Evolutionary conservation across 1,139 yeast genomes (phyloP), one percentile per base, ranked within the genome.

Genomic region (Pichia sp.): DNA sequence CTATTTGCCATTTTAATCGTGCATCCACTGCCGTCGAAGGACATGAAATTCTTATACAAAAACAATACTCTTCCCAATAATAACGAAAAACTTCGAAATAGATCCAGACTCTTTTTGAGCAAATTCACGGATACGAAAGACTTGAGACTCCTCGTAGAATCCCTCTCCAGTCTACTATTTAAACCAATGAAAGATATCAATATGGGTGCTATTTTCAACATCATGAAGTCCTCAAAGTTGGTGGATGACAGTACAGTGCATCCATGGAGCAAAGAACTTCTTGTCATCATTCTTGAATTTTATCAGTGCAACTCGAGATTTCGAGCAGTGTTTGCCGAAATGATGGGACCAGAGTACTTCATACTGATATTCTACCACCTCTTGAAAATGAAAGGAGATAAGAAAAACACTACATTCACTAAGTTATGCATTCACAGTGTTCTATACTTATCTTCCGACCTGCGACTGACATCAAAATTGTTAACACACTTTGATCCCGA

Each of bases 231-330:
- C 10, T 41, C 56, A 2, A 51, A 48, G 27, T 39, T 51, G 6
- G 35, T 50, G 5, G 41, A 37, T 24, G 35, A 33, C 20, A 35
- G 60, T 3, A 59, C 57, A 10, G 64, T 78, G 1, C 66, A 77
- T 0, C 48, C 67, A 2, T 69, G 82, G 75, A 56, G 74, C 4
- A 55, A 62, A 3, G 91, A 83, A 49, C 54, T 73, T 17, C 55
- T 75, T 4, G 68, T 82, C 58, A 54, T 88, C 8, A 52, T 82
- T 16, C 84, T 94, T 85, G 95, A 84, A 51, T 58, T 86, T 34
- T 61, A 75, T 27, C 93, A 84, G 53, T 78, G 87, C 48, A 88
- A 88, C 57, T 64, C 62, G 39, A 52, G 53, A 23, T 76, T 78
- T 48, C 68, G 69, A 43, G 52, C 60, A 8, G 61, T 71, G 38